phyloP scores from a whole-genome alignment of 1,139 yeast species.

The Sugiyamaella xylanicola region DNA sequence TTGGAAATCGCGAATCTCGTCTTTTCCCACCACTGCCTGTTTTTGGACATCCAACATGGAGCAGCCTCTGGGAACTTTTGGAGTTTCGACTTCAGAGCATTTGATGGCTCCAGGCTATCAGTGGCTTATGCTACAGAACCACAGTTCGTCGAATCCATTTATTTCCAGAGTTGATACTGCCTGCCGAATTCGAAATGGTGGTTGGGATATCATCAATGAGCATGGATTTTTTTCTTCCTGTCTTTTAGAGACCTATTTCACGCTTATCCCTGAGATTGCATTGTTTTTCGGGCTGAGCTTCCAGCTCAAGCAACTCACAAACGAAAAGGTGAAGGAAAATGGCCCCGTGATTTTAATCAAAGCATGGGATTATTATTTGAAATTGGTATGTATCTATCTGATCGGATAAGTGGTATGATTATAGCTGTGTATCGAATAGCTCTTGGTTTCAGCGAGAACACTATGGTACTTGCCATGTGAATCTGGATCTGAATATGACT shows the following conservation, averaged over 20 bases:
- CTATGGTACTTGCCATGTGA: no score
- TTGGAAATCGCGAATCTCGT: neutral
- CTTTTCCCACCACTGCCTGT: neutral
- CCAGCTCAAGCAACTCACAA: neutral
- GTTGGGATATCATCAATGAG: conserved; percentile 19
- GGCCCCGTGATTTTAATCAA: neutral
- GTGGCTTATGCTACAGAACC: conserved; percentile 5
- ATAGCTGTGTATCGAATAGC: no score
- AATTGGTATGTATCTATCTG: conserved; percentile 17
- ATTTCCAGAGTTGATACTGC: conserved; percentile 9
- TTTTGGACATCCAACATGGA: conserved; percentile 1
- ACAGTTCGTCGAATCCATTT: conserved; percentile 4
- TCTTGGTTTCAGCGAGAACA: no score
- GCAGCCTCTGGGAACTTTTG: conserved; percentile 9
- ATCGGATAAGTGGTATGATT: no score
- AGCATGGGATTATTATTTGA: conserved; percentile 20
- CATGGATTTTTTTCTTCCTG: conserved; percentile 26
- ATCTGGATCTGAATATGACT: no score
- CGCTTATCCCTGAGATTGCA: conserved; percentile 19
- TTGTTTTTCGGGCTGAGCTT: conserved; percentile 10
- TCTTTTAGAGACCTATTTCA: conserved; percentile 24
- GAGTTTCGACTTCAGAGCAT: conserved; percentile 8
- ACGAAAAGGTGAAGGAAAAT: conserved; percentile 6
- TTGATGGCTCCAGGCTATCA: conserved; percentile 8
- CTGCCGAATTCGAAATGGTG: conserved; percentile 10